Conservation (phyloP, 441 rosid genomes). For the Brassica balearica region DNA sequence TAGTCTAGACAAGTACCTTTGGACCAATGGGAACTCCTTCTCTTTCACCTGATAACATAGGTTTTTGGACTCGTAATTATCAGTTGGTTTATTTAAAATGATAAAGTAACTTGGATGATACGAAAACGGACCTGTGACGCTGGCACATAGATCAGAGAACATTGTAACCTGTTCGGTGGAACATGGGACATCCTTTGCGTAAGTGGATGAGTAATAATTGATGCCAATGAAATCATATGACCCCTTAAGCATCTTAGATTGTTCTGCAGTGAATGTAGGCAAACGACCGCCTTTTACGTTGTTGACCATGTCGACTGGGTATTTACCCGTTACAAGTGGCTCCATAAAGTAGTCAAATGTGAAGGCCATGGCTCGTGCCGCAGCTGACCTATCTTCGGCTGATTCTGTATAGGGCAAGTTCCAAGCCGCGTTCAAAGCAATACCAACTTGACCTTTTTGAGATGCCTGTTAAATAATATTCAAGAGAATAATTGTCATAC, state of each 20-base stretch:
- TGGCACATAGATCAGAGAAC: constrained; percentile 33
- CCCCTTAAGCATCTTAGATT: constrained; percentile 43
- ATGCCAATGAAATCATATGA: constrained; percentile 45
- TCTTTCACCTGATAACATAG: constrained; percentile 33
- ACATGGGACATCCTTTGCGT: constrained; percentile 42
- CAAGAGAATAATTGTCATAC: background rate
- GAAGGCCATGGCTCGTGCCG: constrained; percentile 48
- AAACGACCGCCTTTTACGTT: constrained; percentile 43
- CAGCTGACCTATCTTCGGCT: constrained; percentile 39
- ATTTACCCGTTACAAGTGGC: constrained; percentile 49
- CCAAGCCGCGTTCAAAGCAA: constrained; percentile 44
- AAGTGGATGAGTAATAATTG: constrained; percentile 44
- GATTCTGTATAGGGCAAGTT: constrained; percentile 42
- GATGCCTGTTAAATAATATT: constrained; percentile 32
- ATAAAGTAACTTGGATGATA: background rate
- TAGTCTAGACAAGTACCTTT: constrained; percentile 37
- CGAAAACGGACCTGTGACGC: background rate
- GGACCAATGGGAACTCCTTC: constrained; percentile 47
- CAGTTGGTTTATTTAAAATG: background rate
- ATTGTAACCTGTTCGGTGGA: constrained; percentile 30
- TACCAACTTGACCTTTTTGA: constrained; percentile 54
- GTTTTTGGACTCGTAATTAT: background rate
- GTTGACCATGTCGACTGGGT: constrained; percentile 49
- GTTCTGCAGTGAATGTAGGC: constrained; percentile 49
- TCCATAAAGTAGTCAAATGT: constrained; percentile 50